Evolutionary conservation across 768 basidiomycete species (phyloP).

Genomic region (Auriscalpium vulgare): DNA sequence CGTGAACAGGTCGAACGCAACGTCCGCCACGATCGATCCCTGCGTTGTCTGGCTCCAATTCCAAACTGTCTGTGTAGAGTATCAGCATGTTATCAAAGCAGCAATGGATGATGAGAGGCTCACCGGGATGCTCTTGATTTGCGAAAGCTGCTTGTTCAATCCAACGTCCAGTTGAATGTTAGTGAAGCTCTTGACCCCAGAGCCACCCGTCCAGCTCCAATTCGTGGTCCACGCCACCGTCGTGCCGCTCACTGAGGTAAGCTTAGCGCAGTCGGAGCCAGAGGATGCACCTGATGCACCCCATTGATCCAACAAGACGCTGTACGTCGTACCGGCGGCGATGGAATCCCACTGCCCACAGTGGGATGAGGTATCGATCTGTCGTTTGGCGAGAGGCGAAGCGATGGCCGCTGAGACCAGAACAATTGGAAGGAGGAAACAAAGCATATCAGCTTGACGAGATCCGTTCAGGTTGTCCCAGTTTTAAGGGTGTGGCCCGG

Average conservation of each 20-base stretch:
- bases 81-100: background rate
- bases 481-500: too few species aligned
- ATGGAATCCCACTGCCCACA: conserved; percentile 45
- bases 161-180: conserved; percentile 45
- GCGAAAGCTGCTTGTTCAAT: conserved; percentile 44
- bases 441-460: background rate
- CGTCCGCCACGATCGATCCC: conserved; percentile 40
- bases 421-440: background rate
- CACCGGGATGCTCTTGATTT: conserved; percentile 50
- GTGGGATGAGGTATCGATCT: conserved; percentile 18
- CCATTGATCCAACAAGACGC: conserved; percentile 44
- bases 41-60: conserved; percentile 41
- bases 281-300: conserved; percentile 30
- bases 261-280: conserved; percentile 43
- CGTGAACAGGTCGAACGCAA: conserved; percentile 62
- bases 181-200: conserved; percentile 52
- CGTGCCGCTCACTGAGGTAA: conserved; percentile 34
- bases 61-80: conserved; percentile 39
- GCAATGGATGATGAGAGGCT: conserved; percentile 8
- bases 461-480: too few species aligned
- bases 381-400: background rate
- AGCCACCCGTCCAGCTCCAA: conserved; percentile 48
- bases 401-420: background rate
- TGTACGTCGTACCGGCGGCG: conserved; percentile 37
- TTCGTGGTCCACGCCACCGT: conserved; percentile 42